Evolutionary conservation across 176 grass and related monocot genomes (phyloP).

Genomic region (Carex cristatella): DNA sequence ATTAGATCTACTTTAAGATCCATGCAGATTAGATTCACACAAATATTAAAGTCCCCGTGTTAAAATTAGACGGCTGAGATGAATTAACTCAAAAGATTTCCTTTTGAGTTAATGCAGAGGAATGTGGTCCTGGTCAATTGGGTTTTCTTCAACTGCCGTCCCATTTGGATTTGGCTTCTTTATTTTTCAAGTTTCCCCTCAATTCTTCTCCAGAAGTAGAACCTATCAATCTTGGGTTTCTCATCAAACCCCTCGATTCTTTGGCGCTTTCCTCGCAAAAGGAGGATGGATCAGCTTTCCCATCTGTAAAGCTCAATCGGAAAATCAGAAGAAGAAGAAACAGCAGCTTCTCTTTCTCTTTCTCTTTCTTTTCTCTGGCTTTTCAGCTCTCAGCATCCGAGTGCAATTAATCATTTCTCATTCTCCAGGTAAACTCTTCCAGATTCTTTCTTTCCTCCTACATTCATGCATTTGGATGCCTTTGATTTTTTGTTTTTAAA

Average conservation of each 20-base stretch:
- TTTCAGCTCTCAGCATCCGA: slow-evolving; percentile 7
- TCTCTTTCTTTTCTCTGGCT: neutral
- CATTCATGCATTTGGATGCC: neutral
- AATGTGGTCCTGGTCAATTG: neutral
- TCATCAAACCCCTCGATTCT: neutral
- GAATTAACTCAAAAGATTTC: too few relatives aligned
- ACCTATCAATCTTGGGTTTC: neutral
- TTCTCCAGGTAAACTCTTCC: slow-evolving; percentile 9
- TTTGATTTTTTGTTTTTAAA: neutral
- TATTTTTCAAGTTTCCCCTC: neutral
- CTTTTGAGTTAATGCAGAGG: too few relatives aligned
- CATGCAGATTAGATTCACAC: too few relatives aligned
- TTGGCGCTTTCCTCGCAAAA: neutral
- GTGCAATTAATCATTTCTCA: neutral
- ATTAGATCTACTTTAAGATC: too few relatives aligned
- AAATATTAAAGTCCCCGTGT: too few relatives aligned
- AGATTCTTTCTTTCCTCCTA: neutral
- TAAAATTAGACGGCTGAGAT: too few relatives aligned
- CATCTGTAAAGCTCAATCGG: neutral
- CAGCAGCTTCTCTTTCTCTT: neutral
- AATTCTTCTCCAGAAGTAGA: too few relatives aligned
- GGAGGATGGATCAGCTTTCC: too few relatives aligned
- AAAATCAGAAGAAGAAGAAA: neutral
- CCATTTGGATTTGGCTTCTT: neutral
- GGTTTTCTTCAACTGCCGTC: neutral